Conservation (phyloP, 1,284 basidiomycete genomes). For the Malassezia caprae region DNA sequence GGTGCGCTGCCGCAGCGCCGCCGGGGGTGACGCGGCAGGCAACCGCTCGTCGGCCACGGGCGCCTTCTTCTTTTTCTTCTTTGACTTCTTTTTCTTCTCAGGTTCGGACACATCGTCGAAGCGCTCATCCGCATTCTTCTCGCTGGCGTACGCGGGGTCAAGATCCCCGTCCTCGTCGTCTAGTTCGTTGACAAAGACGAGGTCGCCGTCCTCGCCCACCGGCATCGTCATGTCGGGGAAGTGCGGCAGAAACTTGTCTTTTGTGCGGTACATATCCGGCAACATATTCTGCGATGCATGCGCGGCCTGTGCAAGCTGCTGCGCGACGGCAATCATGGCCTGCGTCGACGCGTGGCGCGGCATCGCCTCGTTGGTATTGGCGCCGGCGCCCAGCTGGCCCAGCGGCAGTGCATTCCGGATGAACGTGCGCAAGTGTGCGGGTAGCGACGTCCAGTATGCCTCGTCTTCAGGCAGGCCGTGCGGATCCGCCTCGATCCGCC, state of each 20-base stretch:
- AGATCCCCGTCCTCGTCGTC: constrained; percentile 26
- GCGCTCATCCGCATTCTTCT: constrained; percentile 19
- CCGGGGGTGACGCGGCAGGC: constrained; percentile 38
- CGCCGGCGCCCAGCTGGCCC: constrained; percentile 36
- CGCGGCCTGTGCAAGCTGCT: constrained; percentile 43
- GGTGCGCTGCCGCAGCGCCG: constrained; percentile 47
- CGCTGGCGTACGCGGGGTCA: constrained; percentile 37
- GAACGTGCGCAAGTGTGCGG: constrained; percentile 55
- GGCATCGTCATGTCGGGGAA: constrained; percentile 19
- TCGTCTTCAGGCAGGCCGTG: constrained; percentile 51
- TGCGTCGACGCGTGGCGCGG: constrained; percentile 40
- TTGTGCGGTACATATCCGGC: constrained; percentile 1
- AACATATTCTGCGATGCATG: constrained; percentile 36
- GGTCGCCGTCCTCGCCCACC: constrained; percentile 5
- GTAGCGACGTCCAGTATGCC: constrained; percentile 56
- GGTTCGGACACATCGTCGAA: not conserved
- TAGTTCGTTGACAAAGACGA: constrained; percentile 41
- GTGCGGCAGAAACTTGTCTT: constrained; percentile 14
- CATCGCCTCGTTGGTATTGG: constrained; percentile 38
- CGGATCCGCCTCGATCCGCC: constrained; percentile 45
- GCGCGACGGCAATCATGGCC: constrained; percentile 48
- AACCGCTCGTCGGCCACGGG: constrained; percentile 36
- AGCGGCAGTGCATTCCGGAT: constrained; percentile 55
- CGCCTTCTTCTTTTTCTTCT: constrained; percentile 53
- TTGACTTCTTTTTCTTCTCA: constrained; percentile 25